Evolutionary conservation across 2,329 filamentous ascomycete species (phyloP).

Genomic region (Chaetomiaceae sp.): DNA sequence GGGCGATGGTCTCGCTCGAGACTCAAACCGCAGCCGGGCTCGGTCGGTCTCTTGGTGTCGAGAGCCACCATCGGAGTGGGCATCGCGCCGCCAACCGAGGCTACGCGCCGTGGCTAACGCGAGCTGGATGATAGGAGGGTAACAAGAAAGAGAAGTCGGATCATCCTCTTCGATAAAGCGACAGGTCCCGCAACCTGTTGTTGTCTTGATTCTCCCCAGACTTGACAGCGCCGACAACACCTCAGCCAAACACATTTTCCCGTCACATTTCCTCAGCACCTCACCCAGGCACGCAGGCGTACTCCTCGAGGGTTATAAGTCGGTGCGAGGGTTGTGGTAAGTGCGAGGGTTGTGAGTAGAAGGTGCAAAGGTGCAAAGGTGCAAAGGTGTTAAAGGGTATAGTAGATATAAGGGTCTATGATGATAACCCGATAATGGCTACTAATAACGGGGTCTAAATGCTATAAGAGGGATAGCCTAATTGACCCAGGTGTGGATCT

Average conservation of each 20-base stretch:
- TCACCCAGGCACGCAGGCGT: background rate
- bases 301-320: no score
- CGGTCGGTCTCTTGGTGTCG: background rate
- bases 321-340: no score
- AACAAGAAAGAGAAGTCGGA: background rate
- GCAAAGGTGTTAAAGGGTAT: no score
- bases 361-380: no score
- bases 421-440: no score
- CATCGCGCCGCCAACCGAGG: background rate
- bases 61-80: background rate
- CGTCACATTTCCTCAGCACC: background rate
- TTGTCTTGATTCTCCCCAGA: background rate
- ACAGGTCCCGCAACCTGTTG: background rate
- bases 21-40: background rate
- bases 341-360: no score
- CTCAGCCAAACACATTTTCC: background rate
- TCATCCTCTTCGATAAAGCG: background rate
- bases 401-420: no score
- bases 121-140: background rate
- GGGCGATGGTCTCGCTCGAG: background rate
- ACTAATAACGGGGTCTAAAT: no score
- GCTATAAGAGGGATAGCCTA: no score
- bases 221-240: background rate
- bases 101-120: background rate
- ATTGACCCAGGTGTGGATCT: no score